Evolutionary conservation across 192 early-diverging fungal species (phyloP), one percentile per base, ranked within the genome.

Genomic region (Coemansia guatemalensis): DNA sequence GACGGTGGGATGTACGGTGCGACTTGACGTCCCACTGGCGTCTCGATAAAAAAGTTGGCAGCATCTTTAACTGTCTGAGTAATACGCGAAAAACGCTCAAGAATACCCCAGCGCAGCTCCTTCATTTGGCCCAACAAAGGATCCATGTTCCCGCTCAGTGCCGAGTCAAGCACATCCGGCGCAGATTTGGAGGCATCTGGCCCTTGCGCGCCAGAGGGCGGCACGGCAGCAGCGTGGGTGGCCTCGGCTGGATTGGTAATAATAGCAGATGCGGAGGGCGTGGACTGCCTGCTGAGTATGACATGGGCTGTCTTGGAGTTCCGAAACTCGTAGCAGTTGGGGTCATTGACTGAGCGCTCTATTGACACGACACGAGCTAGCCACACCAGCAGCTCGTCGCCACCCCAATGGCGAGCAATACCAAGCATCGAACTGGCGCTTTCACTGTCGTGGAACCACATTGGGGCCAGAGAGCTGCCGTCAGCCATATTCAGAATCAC

Each of bases 361-460:
- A 77, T 54, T 58, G 81, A 48, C 41, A 86, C 64, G 62, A 73
- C 56, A 58, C 82, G 68, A 56, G 86, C 53, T 48, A 91, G 64
- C 67, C 76, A 76, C 6, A 80, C 74, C 53, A 91, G 60, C 20
- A 90, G 81, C 53, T 91, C 88, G 69, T 90, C 86, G 39, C 88
- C 88, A 41, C 88, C 88, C 88, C 87, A 89, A 23, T 71, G 81
- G 53, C 68, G 71, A 24, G 66, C 63, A 61, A 69, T 69, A 9
- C 68, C 78, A 35, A 73, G 70, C 56, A 82, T 61, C 58, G 75
- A 81, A 82, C 83, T 87, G 58, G 65, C 81, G 41, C 73, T 84
- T 54, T 85, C 88, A 35, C 89, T 88, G 54, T 91, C 88, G 49
- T 90, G 90, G 67, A 91, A 91, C 82, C 84, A 90, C 62, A 91